Evolutionary conservation across 1,139 yeast species (phyloP).

Genomic region (Suhomyces taliae): DNA sequence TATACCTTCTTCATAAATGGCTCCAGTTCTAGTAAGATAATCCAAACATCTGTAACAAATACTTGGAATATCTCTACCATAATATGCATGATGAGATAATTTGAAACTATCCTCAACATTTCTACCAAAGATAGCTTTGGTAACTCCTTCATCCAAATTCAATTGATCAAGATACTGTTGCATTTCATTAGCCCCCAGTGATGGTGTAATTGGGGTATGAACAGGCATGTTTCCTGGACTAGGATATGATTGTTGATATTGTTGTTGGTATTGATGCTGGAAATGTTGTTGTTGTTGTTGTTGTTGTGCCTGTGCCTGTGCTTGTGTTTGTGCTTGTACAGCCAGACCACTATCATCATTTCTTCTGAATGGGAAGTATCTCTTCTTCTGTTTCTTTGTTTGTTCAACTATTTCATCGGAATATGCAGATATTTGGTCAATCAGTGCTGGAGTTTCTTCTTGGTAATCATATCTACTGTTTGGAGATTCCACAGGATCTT

Average conservation of each 20-base stretch:
- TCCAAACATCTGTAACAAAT: slow-evolving; percentile 76
- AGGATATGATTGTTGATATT: background rate
- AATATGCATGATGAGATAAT: slow-evolving; percentile 48
- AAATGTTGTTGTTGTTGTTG: background rate
- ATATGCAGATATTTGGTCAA: slow-evolving; percentile 4
- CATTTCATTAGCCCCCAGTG: slow-evolving; percentile 15
- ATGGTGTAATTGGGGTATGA: slow-evolving; percentile 6
- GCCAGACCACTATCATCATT: slow-evolving; percentile 11
- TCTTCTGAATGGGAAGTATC: slow-evolving; percentile 60
- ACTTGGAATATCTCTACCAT: slow-evolving; percentile 63
- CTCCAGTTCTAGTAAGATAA: slow-evolving; percentile 64
- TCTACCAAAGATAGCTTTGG: slow-evolving; percentile 62
- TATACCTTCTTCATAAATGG: slow-evolving; percentile 84
- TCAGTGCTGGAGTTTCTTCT: slow-evolving; percentile 5
- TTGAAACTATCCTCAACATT: slow-evolving; percentile 55
- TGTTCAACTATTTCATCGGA: slow-evolving; percentile 5
- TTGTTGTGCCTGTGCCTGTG: background rate
- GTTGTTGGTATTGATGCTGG: background rate
- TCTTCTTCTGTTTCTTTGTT: slow-evolving; percentile 47
- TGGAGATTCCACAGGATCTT: slow-evolving; percentile 8
- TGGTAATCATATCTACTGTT: slow-evolving; percentile 3
- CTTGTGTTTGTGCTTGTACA: background rate
- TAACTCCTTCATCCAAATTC: slow-evolving; percentile 37
- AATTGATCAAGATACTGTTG: slow-evolving; percentile 41
- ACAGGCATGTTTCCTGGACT: background rate